Base-by-base conservation (phyloP, 106 monocot species). In the Dioscorea zingiberensis region DNA sequence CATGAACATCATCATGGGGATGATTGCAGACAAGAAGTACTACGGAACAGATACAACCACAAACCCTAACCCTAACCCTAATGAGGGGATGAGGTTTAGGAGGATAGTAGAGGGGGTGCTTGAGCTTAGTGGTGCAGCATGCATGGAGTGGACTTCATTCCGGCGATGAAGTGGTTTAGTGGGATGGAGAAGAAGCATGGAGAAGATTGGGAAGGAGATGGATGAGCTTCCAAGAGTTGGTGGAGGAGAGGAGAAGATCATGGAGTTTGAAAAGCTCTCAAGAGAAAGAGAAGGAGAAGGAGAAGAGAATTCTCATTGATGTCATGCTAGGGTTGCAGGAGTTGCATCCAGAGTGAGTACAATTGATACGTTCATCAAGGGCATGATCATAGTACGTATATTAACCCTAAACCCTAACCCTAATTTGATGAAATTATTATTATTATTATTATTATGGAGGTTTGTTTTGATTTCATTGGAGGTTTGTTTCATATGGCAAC, bases 321-420 rank as follows among this genome's bases (percentile, higher is more conserved):
- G 63, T 46, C 22, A 58, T 74, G 59, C 47, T 74, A 26, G 44
- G 47, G 16, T 44, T 74, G 29, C 74, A 67, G 21, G 54, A 65
- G 45, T 19, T 17, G 27, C 44, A 63, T 1, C 64, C 55, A 2
- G 44, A 55, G 18, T n/a, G 25, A 44, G 8, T 73, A 57, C 17
- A n/a, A 47, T 17, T 18, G 73, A 73, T 22, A 18, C 15, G 2
- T 16, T 73, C 21, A 57, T 73, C 26, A 73, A 64, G 29, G 73
- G 59, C 19, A 48, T 49, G 25, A 70, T 70, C 26, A 8, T 13
- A 59, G 70, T 70, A 68, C n/a, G n/a, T n/a, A n/a, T n/a, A n/a
- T n/a, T n/a, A n/a, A n/a, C n/a, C n/a, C n/a, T n/a, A n/a, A n/a
- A n/a, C n/a, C n/a, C n/a, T n/a, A n/a, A n/a, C n/a, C n/a, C n/a